Percentiles rank a stretch among this genome's conserved stretches.
Evolutionary conservation across 257 asterid genomes (phyloP).

Genomic region (Penstemon davidsonii): DNA sequence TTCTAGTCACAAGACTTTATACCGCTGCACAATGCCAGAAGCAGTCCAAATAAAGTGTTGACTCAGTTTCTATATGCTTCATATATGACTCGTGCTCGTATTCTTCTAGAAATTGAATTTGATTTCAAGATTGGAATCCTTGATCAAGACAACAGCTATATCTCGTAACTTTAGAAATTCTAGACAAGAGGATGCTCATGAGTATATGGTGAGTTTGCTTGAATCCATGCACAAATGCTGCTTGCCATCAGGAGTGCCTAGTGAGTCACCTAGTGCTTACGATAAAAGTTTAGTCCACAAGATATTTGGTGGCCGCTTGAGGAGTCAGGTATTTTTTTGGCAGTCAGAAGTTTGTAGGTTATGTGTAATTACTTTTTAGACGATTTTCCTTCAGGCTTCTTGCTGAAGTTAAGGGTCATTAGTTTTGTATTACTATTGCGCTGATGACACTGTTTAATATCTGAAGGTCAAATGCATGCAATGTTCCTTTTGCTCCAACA

Average conservation of each 20-base stretch:
- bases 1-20: neutral
- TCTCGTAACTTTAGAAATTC: constrained; percentile 86
- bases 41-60: no score
- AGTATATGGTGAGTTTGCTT: constrained; percentile 91
- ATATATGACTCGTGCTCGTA: neutral
- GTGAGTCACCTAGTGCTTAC: constrained; percentile 91
- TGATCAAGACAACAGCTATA: constrained; percentile 62
- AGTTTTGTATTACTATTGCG: neutral
- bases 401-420: neutral
- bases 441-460: constrained; percentile 20
- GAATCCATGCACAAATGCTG: constrained; percentile 99
- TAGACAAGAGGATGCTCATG: constrained; percentile 98
- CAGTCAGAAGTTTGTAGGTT: constrained; percentile 7
- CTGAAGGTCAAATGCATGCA: constrained; percentile 93
- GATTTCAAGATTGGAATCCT: constrained; percentile 39
- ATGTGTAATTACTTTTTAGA: neutral
- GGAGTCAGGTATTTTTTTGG: constrained; percentile 76
- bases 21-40: neutral
- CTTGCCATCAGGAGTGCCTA: constrained; percentile 92
- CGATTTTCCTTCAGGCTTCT: neutral
- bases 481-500: constrained; percentile 85
- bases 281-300: constrained; percentile 97
- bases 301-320: constrained; percentile 90
- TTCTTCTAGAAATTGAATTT: constrained; percentile 6
- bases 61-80: neutral